These are phyloP conservation scores for Penicillium hordei DNA, from an alignment of 2,329 filamentous ascomycete species.

Conservation along the genomic window DNA sequence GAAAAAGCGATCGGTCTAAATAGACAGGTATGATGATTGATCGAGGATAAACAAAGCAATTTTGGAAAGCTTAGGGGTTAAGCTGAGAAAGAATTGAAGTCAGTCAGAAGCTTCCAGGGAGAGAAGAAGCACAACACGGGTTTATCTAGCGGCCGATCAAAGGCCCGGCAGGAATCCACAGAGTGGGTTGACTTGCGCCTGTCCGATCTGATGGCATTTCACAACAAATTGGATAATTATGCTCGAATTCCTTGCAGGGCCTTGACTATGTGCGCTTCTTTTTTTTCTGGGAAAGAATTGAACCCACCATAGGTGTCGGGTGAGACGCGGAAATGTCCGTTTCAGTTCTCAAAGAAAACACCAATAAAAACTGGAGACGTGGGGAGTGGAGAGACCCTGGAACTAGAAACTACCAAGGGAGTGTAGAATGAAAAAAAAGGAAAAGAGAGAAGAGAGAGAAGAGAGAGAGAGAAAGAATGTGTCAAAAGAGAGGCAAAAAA, in stretches of 20 bases:
- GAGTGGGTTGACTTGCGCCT: slow-evolving; percentile 16
- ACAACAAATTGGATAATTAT: slow-evolving; percentile 7
- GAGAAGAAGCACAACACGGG: slow-evolving; percentile 16
- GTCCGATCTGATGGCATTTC: slow-evolving; percentile 14
- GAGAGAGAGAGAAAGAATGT: background rate
- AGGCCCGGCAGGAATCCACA: slow-evolving; percentile 24
- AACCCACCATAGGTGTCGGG: slow-evolving; percentile 1
- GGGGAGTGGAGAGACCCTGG: slow-evolving; percentile 16
- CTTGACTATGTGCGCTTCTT: background rate
- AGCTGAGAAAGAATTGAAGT: slow-evolving; percentile 10
- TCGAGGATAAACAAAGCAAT: background rate
- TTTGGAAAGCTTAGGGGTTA: slow-evolving; percentile 10
- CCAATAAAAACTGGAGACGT: slow-evolving; percentile 7
- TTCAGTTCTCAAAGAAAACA: slow-evolving; percentile 9
- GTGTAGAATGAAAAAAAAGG: background rate
- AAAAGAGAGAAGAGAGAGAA: background rate
- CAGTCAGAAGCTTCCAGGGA: slow-evolving; percentile 24
- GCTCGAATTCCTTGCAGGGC: slow-evolving; percentile 13
- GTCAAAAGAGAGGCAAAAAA: background rate
- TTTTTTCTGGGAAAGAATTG: background rate
- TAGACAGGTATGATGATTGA: slow-evolving; percentile 2
- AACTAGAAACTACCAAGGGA: background rate
- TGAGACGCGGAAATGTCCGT: slow-evolving; percentile 8
- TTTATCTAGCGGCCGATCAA: slow-evolving; percentile 27
- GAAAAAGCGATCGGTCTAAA: slow-evolving; percentile 17